These are phyloP conservation scores for Stereocaulon alpinum DNA, from an alignment of 495 filamentous ascomycete genomes.

Conservation along the genomic window DNA sequence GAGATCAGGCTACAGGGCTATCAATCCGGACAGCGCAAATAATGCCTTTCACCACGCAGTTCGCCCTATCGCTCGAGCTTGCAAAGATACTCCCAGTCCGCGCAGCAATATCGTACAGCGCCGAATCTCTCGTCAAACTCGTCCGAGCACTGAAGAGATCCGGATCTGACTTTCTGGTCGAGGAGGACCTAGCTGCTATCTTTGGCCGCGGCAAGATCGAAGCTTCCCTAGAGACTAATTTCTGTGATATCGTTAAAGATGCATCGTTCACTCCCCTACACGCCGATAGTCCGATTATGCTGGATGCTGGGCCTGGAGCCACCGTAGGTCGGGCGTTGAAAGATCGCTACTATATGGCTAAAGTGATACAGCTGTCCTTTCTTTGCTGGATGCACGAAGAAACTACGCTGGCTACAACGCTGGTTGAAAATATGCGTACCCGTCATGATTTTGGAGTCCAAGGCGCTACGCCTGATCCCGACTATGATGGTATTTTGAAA, in stretches of 20 bases:
- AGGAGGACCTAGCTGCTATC: constrained; percentile 16
- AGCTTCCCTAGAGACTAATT: constrained; percentile 9
- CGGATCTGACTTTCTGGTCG: constrained; percentile 18
- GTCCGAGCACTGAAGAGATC: constrained; percentile 9
- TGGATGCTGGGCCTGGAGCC: constrained; percentile 15
- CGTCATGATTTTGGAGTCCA: constrained; percentile 5
- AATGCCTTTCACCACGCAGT: background rate
- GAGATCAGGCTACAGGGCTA: too few species aligned
- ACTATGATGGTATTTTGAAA: constrained; percentile 14
- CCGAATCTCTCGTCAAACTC: constrained; percentile 8
- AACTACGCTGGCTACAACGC: constrained; percentile 7
- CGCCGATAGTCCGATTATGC: constrained; percentile 2
- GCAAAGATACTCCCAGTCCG: constrained; percentile 6
- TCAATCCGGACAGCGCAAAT: too few species aligned
- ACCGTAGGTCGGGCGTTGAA: constrained; percentile 13
- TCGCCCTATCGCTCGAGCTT: constrained; percentile 1
- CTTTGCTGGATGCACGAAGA: constrained; percentile 17
- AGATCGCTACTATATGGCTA: constrained; percentile 14
- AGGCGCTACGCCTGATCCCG: constrained; percentile 15
- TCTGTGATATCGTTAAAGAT: constrained; percentile 11
- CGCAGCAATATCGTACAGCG: background rate
- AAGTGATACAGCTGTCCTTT: constrained; percentile 18
- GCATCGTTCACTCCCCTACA: constrained; percentile 6
- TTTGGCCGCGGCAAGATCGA: constrained; percentile 17
- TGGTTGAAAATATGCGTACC: constrained; percentile 11